Evolutionary conservation across 108 stramenopile species (phyloP).

Genomic region (Pseudonitzschia delicatissima): DNA sequence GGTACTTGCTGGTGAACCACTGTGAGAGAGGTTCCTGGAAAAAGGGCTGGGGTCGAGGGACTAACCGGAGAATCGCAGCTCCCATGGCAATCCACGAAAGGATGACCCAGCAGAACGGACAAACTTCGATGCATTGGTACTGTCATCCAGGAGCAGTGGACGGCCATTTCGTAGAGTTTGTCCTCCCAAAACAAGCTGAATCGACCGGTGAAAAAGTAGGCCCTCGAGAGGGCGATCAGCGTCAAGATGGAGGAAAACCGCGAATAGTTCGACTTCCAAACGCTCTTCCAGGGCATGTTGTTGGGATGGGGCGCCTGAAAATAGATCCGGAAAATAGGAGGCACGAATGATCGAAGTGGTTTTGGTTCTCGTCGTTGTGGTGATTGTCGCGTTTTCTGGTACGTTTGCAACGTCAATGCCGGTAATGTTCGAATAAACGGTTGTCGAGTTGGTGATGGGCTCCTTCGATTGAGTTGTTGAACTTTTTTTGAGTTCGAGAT

Average conservation of each 20-base stretch:
- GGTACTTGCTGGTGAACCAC: constrained; percentile 39
- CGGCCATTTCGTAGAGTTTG: constrained; percentile 59
- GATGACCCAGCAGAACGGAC: constrained; percentile 85
- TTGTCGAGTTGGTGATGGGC: neutral
- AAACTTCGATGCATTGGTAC: constrained; percentile 83
- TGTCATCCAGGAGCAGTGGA: constrained; percentile 56
- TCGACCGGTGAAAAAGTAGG: constrained; percentile 78
- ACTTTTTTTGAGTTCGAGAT: neutral
- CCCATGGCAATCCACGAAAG: constrained; percentile 80
- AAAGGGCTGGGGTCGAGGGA: constrained; percentile 71
- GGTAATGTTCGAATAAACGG: neutral
- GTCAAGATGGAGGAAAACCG: constrained; percentile 42
- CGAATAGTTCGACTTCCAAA: constrained; percentile 33
- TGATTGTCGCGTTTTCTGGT: neutral
- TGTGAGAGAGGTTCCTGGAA: constrained; percentile 38
- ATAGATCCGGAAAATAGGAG: constrained; percentile 8
- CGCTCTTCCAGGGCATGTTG: constrained; percentile 29
- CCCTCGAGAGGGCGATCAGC: constrained; percentile 53
- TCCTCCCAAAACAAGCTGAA: constrained; percentile 77
- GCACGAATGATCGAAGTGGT: neutral
- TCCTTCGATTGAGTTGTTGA: neutral
- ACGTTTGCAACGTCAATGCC: neutral
- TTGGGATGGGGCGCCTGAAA: constrained; percentile 8
- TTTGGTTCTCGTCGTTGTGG: neutral
- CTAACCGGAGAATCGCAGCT: constrained; percentile 48